Evolutionary conservation across 371 early-diverging fungal genomes (phyloP).

Genomic region (Hamiltosporidium tvaerminnensis): DNA sequence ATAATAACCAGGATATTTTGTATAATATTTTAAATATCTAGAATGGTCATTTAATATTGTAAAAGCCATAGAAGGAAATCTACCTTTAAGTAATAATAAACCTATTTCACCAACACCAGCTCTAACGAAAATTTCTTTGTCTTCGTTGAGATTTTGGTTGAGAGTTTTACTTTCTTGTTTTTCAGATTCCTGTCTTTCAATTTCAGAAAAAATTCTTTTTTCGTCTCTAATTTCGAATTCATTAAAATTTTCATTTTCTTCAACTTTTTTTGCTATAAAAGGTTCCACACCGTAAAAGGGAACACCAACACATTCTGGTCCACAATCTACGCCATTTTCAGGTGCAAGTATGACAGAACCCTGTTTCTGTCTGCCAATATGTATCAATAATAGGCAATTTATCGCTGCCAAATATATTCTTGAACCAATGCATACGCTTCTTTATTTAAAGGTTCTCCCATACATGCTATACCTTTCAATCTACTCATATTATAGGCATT

Average conservation of each 20-base stretch:
- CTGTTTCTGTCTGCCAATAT: slow-evolving; percentile 84
- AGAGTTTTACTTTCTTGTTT: not conserved
- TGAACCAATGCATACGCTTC: slow-evolving; percentile 90
- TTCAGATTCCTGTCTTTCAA: not conserved
- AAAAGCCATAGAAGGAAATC: slow-evolving; percentile 85
- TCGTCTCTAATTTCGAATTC: too few species aligned
- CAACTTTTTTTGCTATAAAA: slow-evolving; percentile 52
- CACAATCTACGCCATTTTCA: slow-evolving; percentile 63
- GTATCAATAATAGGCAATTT: slow-evolving; percentile 75
- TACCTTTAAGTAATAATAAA: slow-evolving; percentile 65
- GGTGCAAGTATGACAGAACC: slow-evolving; percentile 78
- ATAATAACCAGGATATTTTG: slow-evolving; percentile 57
- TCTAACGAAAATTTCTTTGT: too few species aligned
- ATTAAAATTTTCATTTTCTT: too few species aligned
- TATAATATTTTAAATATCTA: slow-evolving; percentile 70
- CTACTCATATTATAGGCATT: slow-evolving; percentile 25
- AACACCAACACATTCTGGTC: slow-evolving; percentile 79
- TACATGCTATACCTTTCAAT: slow-evolving; percentile 73
- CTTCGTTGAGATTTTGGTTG: too few species aligned
- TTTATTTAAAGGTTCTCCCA: slow-evolving; percentile 88
- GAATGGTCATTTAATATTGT: slow-evolving; percentile 71
- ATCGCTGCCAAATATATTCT: slow-evolving; percentile 66
- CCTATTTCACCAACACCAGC: slow-evolving; percentile 58
- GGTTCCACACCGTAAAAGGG: slow-evolving; percentile 85
- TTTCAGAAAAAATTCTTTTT: too few species aligned